Evolutionary conservation across 2,329 filamentous ascomycete genomes (phyloP), one percentile per base, ranked within the genome.

Genomic region (Myriosclerotinia curreyana): DNA sequence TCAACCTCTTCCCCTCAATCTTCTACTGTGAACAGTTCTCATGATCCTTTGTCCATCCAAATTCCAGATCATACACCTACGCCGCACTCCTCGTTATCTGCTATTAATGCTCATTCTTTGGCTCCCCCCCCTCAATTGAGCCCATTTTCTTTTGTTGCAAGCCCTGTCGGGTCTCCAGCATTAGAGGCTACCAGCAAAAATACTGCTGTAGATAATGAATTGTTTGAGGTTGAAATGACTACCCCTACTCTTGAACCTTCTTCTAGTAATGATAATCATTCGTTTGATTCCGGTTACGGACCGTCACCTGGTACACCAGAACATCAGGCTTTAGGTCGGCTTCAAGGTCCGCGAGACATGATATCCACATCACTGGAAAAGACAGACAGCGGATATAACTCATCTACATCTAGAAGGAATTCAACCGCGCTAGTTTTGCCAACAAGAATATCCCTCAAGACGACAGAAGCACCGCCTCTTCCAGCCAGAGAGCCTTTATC

Each of bases 341-440:
- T 60, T 5, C 64, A 65, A 53, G 62, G 65, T 15, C 58, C 67
- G 7, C 31, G 54, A 20, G 69, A 71, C 22, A 20, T 60, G 15
- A 31, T 51, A 20, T 61, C 66, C 15, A 80, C 78, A 62, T 74
- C 80, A 6, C 74, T 84, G n/a, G 79, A 80, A 40, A 85, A 85
- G 66, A 80, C 82, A 48, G 84, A 87, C 69, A 86, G 83, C 34
- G 84, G 84, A 20, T 87, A 87, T 69, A 83, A 83, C 69, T 87
- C 84, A 9, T 86, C 82, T 69, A 76, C 83, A 5, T 87, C 85
- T 15, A 71, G 69, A 53, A 70, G 58, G n/a, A 66, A 71, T 31
- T 25, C 60, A 17, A 53, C 51, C 3, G 66, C 66, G 20, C 36
- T 38, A 36, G 62, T 69, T 5, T 64, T 65, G 4, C 52, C 46